Percentiles rank a stretch among this genome's conserved stretches.
phyloP scores from a whole-genome alignment of 2,329 filamentous ascomycete species.

The Paraphaeosphaeria sporulosa region DNA sequence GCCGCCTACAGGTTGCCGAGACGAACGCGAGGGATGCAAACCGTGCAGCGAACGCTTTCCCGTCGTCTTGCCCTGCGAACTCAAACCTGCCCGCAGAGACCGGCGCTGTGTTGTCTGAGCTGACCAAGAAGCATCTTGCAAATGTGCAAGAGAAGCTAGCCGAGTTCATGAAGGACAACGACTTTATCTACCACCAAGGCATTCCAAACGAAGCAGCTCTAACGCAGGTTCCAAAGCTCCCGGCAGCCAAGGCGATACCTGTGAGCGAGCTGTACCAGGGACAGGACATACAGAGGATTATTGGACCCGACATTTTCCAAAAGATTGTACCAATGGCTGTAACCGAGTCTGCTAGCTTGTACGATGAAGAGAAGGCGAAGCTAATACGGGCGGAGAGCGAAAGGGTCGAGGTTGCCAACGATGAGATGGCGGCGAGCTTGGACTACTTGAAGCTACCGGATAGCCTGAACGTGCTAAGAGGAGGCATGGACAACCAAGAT shows the following conservation, averaged over 20 bases:
- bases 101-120: conserved; percentile 74
- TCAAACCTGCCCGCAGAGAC: conserved; percentile 87
- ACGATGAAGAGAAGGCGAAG: conserved; percentile 98
- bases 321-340: conserved; percentile 96
- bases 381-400: conserved; percentile 92
- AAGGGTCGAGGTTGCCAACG: conserved; percentile 88
- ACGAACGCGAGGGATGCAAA: conserved; percentile 79
- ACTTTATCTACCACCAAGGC: conserved; percentile 96
- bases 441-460: conserved; percentile 92
- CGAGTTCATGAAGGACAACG: conserved; percentile 87
- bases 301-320: conserved; percentile 94
- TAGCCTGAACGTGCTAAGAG: conserved; percentile 89
- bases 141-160: conserved; percentile 82
- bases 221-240: conserved; percentile 83
- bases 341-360: conserved; percentile 94
- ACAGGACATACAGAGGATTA: conserved; percentile 96
- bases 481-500: conserved; percentile 85
- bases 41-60: conserved; percentile 79
- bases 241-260: conserved; percentile 94
- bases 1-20: conserved; percentile 83
- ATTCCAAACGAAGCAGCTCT: conserved; percentile 87
- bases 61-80: conserved; percentile 76
- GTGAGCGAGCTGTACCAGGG: conserved; percentile 96
- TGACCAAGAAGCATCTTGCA: conserved; percentile 82
- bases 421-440: conserved; percentile 93